Conservation (phyloP, 352 stramenopile genomes). For the Phytophthora fragariae region DNA sequence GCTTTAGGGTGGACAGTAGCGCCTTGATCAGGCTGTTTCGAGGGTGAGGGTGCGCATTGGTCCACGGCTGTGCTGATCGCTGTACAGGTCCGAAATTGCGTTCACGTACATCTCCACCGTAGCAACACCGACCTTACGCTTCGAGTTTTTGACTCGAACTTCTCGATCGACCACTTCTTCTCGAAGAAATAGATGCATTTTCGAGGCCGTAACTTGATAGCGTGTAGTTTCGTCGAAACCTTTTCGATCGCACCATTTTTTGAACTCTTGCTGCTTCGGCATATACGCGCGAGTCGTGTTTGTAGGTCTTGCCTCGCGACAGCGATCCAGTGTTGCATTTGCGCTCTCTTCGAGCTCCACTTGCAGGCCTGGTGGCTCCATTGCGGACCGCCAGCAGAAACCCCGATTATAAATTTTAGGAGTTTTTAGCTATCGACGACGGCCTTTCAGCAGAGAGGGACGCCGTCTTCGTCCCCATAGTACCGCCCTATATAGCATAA, state of each 20-base stretch:
- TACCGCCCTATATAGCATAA: too few relatives aligned
- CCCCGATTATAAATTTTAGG: too few relatives aligned
- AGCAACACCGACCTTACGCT: background rate
- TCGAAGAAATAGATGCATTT: conserved; percentile 1
- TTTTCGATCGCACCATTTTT: background rate
- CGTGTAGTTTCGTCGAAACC: background rate
- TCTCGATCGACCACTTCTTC: background rate
- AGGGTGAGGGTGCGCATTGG: too few relatives aligned
- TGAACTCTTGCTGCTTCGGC: conserved; percentile 7
- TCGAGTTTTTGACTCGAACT: background rate
- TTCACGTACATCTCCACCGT: background rate
- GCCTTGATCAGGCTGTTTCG: too few relatives aligned
- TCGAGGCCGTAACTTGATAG: background rate
- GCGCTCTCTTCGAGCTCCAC: background rate
- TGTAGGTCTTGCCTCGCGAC: background rate
- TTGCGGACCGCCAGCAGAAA: too few relatives aligned
- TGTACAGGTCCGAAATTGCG: background rate
- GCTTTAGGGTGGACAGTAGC: too few relatives aligned
- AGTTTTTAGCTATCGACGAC: too few relatives aligned
- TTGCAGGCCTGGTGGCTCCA: background rate
- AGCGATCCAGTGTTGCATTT: background rate
- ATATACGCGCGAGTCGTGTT: background rate
- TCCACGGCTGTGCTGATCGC: too few relatives aligned
- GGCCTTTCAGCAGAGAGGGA: too few relatives aligned
- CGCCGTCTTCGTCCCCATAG: too few relatives aligned